Evolutionary conservation across 345 rosid genomes (phyloP), one percentile per base, ranked within the genome.

Genomic region (Xanthoceras sorbifolium): DNA sequence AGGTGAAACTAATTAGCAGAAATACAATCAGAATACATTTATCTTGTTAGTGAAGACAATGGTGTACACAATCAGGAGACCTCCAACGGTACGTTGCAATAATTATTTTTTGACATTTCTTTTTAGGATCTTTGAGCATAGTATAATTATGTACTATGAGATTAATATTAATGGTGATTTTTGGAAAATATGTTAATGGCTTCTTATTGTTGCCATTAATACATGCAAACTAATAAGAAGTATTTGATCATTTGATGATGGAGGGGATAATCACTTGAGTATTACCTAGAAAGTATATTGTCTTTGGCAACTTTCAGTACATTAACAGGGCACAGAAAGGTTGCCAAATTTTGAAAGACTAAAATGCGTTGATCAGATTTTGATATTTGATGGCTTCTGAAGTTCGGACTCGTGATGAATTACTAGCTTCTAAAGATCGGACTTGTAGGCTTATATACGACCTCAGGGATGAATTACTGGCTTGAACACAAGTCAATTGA

Each of bases 41-140:
- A 66, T 90, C 75, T 81, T 86, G 62, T 90, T 93, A 23, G 76
- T 93, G 64, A 90, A 78, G 85, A 90, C 96, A 3, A 95, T 95
- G 99, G 74, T 80, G 54, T 89, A 87, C 84, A 60, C 85, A 59
- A 80, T 95, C 86, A 89, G 88, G 86, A 87, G 81, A 82, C 94
- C 96, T n/a, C 99, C 94, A 18, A 89, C 90, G 96, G 99, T 92
- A 88, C 44, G 69, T 60, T 75, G 57, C 18, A 32, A 42, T 48
- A 66, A 50, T 62, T 26, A 50, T 22, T 66, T 23, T 40, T 48
- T 67, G 31, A 67, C 64, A 38, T 62, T 71, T 57, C 28, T 44
- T 54, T 17, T 64, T 23, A 11, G 5, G 20, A 36, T 28, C 34
- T 44, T 76, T 28, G 52, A 54, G 9, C 8, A 26, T 29, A 50